phyloP scores from a whole-genome alignment of 345 rosid genomes.

The Salix koriyanagi region DNA sequence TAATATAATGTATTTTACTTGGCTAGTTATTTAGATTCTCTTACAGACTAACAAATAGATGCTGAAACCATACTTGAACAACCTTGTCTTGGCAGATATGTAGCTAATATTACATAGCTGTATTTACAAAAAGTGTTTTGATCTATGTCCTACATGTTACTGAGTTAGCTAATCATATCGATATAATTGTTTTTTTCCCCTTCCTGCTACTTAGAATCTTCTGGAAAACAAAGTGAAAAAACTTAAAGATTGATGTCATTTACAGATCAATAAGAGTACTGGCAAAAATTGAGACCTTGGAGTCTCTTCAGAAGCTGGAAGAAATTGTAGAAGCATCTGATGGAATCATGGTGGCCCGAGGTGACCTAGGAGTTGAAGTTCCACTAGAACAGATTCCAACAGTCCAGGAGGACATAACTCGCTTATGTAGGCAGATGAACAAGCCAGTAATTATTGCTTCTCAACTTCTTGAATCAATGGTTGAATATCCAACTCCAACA shows the following conservation, averaged over 20 bases:
- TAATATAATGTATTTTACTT: too few species aligned
- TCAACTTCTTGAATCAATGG: constrained; percentile 77
- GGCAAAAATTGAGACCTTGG: constrained; percentile 72
- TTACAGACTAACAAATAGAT: background rate
- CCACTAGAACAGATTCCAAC: constrained; percentile 70
- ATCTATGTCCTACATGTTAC: background rate
- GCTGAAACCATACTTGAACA: background rate
- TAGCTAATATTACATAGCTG: background rate
- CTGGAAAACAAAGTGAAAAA: background rate
- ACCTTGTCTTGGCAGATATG: background rate
- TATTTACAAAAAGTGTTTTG: background rate
- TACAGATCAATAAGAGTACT: constrained; percentile 50
- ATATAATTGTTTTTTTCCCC: background rate
- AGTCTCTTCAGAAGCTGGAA: constrained; percentile 54
- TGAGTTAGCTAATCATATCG: background rate
- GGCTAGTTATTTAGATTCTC: background rate
- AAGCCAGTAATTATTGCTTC: constrained; percentile 76
- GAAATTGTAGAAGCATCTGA: constrained; percentile 64
- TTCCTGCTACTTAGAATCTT: background rate
- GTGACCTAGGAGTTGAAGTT: constrained; percentile 75
- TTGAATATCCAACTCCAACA: constrained; percentile 73
- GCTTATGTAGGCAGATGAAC: constrained; percentile 52
- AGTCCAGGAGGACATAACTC: constrained; percentile 52
- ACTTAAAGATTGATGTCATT: background rate
- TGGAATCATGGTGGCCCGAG: constrained; percentile 75